phyloP scores from a whole-genome alignment of 1,284 basidiomycete species.

The Marasmius sp. region DNA sequence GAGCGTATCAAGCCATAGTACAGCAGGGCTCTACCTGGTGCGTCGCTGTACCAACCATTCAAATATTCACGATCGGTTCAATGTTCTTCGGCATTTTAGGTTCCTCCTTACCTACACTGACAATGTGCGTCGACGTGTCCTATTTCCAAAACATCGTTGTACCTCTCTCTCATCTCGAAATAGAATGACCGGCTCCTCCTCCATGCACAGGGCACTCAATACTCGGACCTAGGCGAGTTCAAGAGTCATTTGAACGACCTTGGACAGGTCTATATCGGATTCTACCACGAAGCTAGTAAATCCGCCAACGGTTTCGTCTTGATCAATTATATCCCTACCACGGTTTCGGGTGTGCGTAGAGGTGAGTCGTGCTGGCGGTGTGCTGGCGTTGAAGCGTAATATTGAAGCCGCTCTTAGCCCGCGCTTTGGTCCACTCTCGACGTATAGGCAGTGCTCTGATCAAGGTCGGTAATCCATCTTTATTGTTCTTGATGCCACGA shows the following conservation, averaged over 20 bases:
- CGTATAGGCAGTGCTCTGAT: constrained; percentile 41
- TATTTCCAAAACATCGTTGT: not conserved
- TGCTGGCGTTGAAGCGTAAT: too few relatives aligned
- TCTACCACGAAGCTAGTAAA: constrained; percentile 38
- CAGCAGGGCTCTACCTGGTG: constrained; percentile 8
- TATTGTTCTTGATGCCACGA: constrained; percentile 9
- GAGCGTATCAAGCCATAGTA: constrained; percentile 10
- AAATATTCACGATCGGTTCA: too few relatives aligned
- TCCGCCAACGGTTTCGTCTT: constrained; percentile 34
- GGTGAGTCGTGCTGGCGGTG: constrained; percentile 25
- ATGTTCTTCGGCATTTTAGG: not conserved
- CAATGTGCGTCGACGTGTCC: constrained; percentile 5
- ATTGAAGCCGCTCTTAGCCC: constrained; percentile 27
- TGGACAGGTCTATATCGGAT: constrained; percentile 37
- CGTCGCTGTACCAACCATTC: not conserved
- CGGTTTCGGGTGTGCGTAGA: constrained; percentile 38
- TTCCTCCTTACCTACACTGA: constrained; percentile 10
- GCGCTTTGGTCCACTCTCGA: constrained; percentile 44
- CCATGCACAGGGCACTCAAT: constrained; percentile 33
- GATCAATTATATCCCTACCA: constrained; percentile 42
- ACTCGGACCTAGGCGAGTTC: constrained; percentile 37
- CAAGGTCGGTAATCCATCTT: constrained; percentile 28
- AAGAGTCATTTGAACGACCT: constrained; percentile 37
- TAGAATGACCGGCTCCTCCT: constrained; percentile 35
- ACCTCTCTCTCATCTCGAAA: not conserved